These are phyloP conservation scores for Umbellularia californica DNA, from an alignment of 164 flowering plant genomes.

Conservation along the genomic window DNA sequence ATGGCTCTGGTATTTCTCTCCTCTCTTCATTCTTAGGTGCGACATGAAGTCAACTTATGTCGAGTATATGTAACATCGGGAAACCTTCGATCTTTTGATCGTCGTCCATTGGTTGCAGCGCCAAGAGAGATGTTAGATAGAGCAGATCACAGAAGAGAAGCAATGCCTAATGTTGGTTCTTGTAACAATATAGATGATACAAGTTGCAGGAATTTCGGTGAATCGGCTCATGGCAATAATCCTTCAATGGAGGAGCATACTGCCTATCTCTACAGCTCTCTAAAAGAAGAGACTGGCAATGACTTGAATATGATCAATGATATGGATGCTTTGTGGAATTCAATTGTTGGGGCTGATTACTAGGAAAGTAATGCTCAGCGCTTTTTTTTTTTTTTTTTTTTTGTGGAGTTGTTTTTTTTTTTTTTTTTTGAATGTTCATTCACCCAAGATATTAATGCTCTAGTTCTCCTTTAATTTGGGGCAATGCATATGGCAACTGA, in stretches of 20 bases:
- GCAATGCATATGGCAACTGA: not conserved
- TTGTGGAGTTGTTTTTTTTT: no score
- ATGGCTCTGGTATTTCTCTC: not conserved
- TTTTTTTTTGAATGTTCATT: not conserved
- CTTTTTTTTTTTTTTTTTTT: no score
- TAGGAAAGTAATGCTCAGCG: no score
- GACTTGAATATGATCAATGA: constrained; percentile 16
- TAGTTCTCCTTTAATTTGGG: no score
- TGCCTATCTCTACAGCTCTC: constrained; percentile 11
- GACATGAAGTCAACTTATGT: constrained; percentile 57
- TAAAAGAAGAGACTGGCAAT: not conserved
- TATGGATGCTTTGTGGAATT: constrained; percentile 24
- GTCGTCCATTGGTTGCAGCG: constrained; percentile 38
- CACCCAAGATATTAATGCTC: not conserved
- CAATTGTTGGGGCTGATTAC: constrained; percentile 1
- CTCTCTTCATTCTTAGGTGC: constrained; percentile 29
- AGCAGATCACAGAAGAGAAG: not conserved
- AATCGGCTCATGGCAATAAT: constrained; percentile 11
- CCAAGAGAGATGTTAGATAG: no score
- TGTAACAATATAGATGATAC: not conserved
- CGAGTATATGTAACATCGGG: constrained; percentile 63
- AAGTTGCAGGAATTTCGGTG: not conserved
- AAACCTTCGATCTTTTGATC: constrained; percentile 57
- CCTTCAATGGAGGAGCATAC: constrained; percentile 13
- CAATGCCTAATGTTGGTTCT: not conserved